Percentiles rank a stretch among this genome's conserved stretches.
Evolutionary conservation across 2,329 filamentous ascomycete species (phyloP).

Genomic region (Cladosporium sp.): DNA sequence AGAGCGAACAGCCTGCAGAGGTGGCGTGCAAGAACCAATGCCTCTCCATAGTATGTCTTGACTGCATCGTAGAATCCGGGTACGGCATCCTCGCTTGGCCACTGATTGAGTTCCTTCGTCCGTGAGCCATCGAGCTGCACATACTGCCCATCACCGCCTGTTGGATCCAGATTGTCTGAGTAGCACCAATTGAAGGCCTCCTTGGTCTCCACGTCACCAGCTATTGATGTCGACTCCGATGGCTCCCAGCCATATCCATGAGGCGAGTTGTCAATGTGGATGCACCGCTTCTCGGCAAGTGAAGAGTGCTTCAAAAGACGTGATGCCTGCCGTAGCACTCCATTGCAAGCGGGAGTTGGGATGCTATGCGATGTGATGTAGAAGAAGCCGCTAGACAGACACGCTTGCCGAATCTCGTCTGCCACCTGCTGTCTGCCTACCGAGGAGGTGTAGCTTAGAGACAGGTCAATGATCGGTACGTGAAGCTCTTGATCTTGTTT

Average conservation of each 20-base stretch:
- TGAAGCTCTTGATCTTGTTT: not conserved
- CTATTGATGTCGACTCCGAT: conserved; percentile 43
- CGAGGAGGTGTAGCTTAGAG: not conserved
- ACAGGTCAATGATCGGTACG: not conserved
- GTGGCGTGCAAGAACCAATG: conserved; percentile 44
- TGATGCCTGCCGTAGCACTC: conserved; percentile 42
- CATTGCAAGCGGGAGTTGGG: conserved; percentile 31
- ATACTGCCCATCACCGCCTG: conserved; percentile 46
- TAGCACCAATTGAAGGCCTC: conserved; percentile 50
- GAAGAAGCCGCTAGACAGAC: conserved; percentile 45
- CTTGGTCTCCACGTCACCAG: conserved; percentile 41
- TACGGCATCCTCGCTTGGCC: conserved; percentile 44
- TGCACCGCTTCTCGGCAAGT: conserved; percentile 39
- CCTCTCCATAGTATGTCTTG: conserved; percentile 43
- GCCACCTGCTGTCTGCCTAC: conserved; percentile 34
- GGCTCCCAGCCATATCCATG: conserved; percentile 48
- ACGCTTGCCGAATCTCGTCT: conserved; percentile 42
- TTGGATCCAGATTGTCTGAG: conserved; percentile 43
- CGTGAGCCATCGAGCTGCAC: conserved; percentile 43
- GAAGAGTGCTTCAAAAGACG: conserved; percentile 41
- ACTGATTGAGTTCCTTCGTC: conserved; percentile 37
- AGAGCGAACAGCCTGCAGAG: conserved; percentile 47
- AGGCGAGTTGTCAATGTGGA: conserved; percentile 44
- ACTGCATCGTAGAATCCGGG: conserved; percentile 43
- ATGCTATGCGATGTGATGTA: conserved; percentile 45